Evolutionary conservation across 129 eudicot species (phyloP), one percentile per base, ranked within the genome.

Genomic region (Flaveria bidentis): DNA sequence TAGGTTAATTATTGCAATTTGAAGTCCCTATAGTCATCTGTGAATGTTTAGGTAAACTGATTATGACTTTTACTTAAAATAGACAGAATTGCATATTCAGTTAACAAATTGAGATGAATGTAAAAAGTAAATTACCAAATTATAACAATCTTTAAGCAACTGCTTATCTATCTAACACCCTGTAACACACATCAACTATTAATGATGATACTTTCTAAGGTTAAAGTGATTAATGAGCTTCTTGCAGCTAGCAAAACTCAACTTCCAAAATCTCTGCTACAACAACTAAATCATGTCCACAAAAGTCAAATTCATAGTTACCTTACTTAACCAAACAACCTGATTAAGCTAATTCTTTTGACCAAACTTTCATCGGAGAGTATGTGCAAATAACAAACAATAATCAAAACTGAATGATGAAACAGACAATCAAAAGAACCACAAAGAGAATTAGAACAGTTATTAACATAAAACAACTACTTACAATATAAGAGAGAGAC

Each of bases 401-500:
- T 72, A n/a, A 79, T 63, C 52, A 70, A 41, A 56, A 22, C 33
- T 9, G 6, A 17, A 76, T 52, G 33, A 76, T 33, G 49, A 15
- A 25, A 4, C n/a, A 18, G 12, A 57, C 45, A 58, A 23, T 47
- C 14, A 69, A 25, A 53, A 16, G 51, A 73, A 30, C 3, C 9
- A 52, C 70, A 62, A 23, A 64, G 46, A 69, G 25, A 66, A 65
- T 26, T 28, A 41, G 10, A 74, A 36, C 13, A 45, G 50, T 45
- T 45, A 2, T 45, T 45, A 45, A 45, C 3, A 45, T 9, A 22
- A n/a, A 44, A 36, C 5, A 68, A 69, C 11, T 45, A 42, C 90
- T 86, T 89, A 89, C 95, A 28, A 89, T 76, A 74, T 89, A 89
- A 49, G 95, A 89, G 45, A 89, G 82, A 61, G 91, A 69, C 41